Conservation (phyloP, 768 basidiomycete genomes). For the Mrakia gelida region DNA sequence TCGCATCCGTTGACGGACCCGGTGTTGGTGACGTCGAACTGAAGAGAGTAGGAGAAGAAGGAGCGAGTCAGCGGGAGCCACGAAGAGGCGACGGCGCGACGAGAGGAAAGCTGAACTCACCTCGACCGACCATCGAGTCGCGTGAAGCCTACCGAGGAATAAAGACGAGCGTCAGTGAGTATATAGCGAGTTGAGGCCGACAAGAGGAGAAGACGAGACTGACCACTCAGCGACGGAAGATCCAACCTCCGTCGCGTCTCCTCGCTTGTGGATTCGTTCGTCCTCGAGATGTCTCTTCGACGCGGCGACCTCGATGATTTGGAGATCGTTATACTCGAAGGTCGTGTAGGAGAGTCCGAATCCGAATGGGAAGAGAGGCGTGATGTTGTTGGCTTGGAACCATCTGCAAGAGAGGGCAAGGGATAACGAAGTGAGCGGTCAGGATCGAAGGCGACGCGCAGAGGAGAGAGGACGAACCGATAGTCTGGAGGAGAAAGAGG, state of each 20-base stretch:
- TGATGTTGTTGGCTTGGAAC: slow-evolving; percentile 52
- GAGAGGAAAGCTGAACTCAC: too few relatives aligned
- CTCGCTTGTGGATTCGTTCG: neutral
- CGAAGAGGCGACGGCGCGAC: too few relatives aligned
- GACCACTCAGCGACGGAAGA: neutral
- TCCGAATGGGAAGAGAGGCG: slow-evolving; percentile 58
- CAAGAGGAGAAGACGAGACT: neutral
- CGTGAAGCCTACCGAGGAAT: slow-evolving; percentile 1
- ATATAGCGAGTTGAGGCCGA: too few relatives aligned
- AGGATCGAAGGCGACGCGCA: slow-evolving; percentile 48
- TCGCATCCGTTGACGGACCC: slow-evolving; percentile 63
- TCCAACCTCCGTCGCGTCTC: neutral
- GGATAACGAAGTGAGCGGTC: slow-evolving; percentile 48
- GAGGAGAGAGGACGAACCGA: slow-evolving; percentile 35
- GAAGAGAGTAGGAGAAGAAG: slow-evolving; percentile 40
- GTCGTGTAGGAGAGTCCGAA: slow-evolving; percentile 81
- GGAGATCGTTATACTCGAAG: slow-evolving; percentile 65
- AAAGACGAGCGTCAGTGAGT: neutral
- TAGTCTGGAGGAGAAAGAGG: neutral
- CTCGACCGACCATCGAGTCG: neutral
- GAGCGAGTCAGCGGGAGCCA: too few relatives aligned
- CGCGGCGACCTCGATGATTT: slow-evolving; percentile 27
- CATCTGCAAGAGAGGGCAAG: slow-evolving; percentile 34
- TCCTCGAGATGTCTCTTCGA: slow-evolving; percentile 15
- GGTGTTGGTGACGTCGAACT: slow-evolving; percentile 63